Evolutionary conservation across 169 alveolate genomes (phyloP).

Genomic region (Neospora caninum): DNA sequence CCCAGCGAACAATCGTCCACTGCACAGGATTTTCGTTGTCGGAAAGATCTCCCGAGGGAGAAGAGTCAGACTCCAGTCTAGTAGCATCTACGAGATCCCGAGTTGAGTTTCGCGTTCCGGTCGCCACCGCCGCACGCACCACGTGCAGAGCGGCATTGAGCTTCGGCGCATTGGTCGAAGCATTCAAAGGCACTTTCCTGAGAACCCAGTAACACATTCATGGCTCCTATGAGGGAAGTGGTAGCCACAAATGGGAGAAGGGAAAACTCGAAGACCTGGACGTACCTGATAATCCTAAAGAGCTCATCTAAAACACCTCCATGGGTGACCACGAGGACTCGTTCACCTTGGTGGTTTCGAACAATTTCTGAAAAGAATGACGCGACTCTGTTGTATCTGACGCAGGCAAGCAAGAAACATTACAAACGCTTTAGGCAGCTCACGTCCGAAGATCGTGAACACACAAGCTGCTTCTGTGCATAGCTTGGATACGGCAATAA

Average conservation of each 20-base stretch:
- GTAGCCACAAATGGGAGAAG: neutral
- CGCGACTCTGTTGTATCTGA: constrained; percentile 41
- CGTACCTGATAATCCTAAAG: constrained; percentile 32
- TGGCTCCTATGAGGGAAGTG: neutral
- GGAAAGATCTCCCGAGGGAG: neutral
- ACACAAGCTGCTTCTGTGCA: too few relatives aligned
- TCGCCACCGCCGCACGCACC: neutral
- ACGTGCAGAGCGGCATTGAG: constrained; percentile 48
- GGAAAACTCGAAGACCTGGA: neutral
- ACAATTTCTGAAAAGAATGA: constrained; percentile 36
- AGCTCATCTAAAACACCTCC: constrained; percentile 59
- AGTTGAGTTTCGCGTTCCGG: neutral
- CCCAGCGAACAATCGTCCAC: constrained; percentile 48
- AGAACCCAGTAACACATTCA: neutral
- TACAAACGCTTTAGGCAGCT: neutral
- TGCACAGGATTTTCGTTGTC: neutral
- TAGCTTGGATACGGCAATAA: too few relatives aligned
- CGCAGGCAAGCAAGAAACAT: neutral
- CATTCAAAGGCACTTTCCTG: constrained; percentile 39
- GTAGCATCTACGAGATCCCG: neutral
- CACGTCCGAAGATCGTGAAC: neutral
- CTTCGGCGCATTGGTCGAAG: constrained; percentile 46
- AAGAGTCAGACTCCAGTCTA: neutral
- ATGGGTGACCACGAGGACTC: constrained; percentile 53
- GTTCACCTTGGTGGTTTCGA: constrained; percentile 9